Evolutionary conservation across 2,329 filamentous ascomycete species (phyloP), one percentile per base, ranked within the genome.

Genomic region (Alternaria metachromatica): DNA sequence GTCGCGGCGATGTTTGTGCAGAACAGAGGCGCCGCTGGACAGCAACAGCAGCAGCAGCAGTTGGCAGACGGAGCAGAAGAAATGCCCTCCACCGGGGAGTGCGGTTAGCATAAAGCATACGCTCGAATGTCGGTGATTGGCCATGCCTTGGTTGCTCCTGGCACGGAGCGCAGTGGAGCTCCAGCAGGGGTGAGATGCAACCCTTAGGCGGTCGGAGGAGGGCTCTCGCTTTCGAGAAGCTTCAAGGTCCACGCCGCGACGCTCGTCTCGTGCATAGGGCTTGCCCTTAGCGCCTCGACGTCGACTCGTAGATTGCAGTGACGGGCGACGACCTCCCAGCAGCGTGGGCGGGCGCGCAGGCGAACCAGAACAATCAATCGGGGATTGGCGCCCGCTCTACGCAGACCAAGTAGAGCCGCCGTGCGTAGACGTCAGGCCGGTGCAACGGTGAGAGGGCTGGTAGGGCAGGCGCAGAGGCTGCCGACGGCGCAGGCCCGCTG

Each of bases 71-170:
- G 64, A 68, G 48, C 55, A 69, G 65, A 63, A 69, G 67, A 67
- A 61, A 62, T 61, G 46, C 58, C 30, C 61, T 69, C 63, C 28
- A 58, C 65, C 28, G 72, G 75, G 75, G 75, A 70, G 63, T 57
- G 64, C 70, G 72, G 71, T 64, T 49, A 74, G 71, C 72, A 76
- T 78, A 74, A 76, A 76, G 69, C 68, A 72, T 66, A 62, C 65
- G 65, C 68, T 66, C 56, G n/a, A 55, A 49, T 59, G 62, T 37
- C 63, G 65, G 64, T 72, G 68, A 77, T 78, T 77, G 75, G 74
- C 55, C 49, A 25, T 59, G 53, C 21, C 44, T 33, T 33, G 45
- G 57, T 55, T 50, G 62, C 55, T 62, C 60, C 63, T 72, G 64
- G 72, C 66, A 69, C 70, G 65, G 67, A 71, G 66, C 55, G 66